Percentiles rank a stretch among this genome's conserved stretches.
These are phyloP conservation scores for Tulasnella sp. DNA, from an alignment of 768 basidiomycete species.

Conservation along the genomic window DNA sequence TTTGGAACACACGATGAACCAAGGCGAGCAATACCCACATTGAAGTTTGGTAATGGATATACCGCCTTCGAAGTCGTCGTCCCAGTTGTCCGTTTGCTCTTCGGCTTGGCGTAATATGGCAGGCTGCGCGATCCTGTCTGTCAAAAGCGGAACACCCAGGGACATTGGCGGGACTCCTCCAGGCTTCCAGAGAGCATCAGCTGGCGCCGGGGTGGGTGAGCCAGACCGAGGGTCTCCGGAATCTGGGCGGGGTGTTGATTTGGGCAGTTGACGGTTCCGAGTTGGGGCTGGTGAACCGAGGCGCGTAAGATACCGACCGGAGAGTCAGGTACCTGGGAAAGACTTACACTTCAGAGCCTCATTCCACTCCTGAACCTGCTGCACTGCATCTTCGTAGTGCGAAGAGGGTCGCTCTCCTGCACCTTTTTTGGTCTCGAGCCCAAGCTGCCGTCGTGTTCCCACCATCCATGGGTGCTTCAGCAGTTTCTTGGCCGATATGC, in stretches of 20 bases:
- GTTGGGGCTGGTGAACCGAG: conserved; percentile 23
- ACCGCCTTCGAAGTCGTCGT: conserved; percentile 94
- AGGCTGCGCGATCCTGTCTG: conserved; percentile 19
- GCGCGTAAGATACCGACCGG: conserved; percentile 23
- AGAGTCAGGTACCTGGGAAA: conserved; percentile 14
- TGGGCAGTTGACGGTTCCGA: conserved; percentile 3
- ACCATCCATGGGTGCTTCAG: conserved; percentile 96
- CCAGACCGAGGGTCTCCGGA: conserved; percentile 24
- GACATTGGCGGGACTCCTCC: conserved; percentile 34
- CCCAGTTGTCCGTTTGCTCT: conserved; percentile 95
- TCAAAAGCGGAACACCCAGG: conserved; percentile 39
- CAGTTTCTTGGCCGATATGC: conserved; percentile 90
- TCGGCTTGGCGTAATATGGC: conserved; percentile 60
- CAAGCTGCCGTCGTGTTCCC: conserved; percentile 71
- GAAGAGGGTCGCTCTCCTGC: conserved; percentile 54
- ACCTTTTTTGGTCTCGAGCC: conserved; percentile 35
- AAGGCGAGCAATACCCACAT: conserved; percentile 41
- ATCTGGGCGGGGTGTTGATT: conserved; percentile 15
- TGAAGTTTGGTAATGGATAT: conserved; percentile 84
- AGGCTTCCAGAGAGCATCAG: conserved; percentile 5
- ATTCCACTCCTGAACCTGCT: conserved; percentile 98
- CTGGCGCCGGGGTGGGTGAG: conserved; percentile 22
- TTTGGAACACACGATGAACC: not conserved
- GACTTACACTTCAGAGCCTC: conserved; percentile 84
- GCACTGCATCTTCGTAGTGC: conserved; percentile 89